Base-by-base conservation (phyloP, 768 basidiomycete genomes). In the Paxillus involutus region DNA sequence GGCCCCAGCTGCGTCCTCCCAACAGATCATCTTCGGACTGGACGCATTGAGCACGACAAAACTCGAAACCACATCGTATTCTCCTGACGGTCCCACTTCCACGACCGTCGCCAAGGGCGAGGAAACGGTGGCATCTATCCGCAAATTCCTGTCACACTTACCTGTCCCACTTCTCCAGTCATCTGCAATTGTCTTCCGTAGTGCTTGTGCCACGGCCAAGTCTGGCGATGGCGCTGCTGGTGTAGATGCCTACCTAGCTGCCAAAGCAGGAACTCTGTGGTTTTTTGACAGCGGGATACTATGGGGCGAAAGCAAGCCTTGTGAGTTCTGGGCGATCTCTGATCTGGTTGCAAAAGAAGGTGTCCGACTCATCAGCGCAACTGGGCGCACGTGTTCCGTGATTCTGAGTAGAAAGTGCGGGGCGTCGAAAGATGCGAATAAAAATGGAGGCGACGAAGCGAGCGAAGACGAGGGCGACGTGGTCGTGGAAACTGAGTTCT, bases 281-380 rank as follows among this genome's bases (percentile, higher is more conserved):
- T 91, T 91, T 74, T 74, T 86, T 44, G 70, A 76, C 39, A 73
- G 75, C 21, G 89, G 88, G 6, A 76, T 91, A 14, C 76, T 91
- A 8, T 87, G 86, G 81, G 88, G 85, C 21, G 85, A 89, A 64
- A 81, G 80, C 63, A 87, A 86, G 58, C 88, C 88, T 3, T 89
- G 86, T 62, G 86, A 89, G 59, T 91, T 88, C 62, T 91, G 89
- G 84, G 71, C 83, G 3, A 69, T 86, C 21, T 73, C 77, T 43
- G 81, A 85, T 58, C 67, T 91, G n/a, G 65, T 80, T 16, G 69
- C 74, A 48, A 77, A 74, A 53, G 81, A 81, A 17, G 84, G 77
- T 14, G 71, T 83, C 59, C 62, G 81, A 45, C 66, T 88, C 21
- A 71, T 85, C 44, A 83, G 81, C 21, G 85, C 83, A 13, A 82